phyloP scores from a whole-genome alignment of 2,329 filamentous ascomycete species.

The Blastomyces gilchristii region DNA sequence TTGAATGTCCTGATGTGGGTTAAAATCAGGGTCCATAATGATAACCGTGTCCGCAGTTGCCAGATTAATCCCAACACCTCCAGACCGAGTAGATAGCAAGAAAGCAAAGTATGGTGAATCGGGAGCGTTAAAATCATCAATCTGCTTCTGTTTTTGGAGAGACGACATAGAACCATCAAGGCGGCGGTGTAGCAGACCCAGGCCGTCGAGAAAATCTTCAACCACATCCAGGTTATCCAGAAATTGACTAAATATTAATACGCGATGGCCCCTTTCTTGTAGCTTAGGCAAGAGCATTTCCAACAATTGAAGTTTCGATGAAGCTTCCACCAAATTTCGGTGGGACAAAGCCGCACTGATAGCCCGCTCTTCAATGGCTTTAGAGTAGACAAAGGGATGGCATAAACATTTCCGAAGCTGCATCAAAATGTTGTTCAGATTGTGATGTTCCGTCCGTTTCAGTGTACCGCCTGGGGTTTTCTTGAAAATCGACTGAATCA shows the following conservation, averaged over 20 bases:
- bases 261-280: constrained; percentile 72
- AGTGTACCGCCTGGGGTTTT: constrained; percentile 49
- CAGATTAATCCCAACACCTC: constrained; percentile 94
- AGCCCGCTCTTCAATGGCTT: constrained; percentile 74
- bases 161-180: constrained; percentile 77
- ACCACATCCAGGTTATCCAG: constrained; percentile 75
- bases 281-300: constrained; percentile 81
- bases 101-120: constrained; percentile 80
- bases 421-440: constrained; percentile 87
- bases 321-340: constrained; percentile 80
- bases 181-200: constrained; percentile 63
- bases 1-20: constrained; percentile 95
- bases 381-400: constrained; percentile 90
- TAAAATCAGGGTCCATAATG: constrained; percentile 93
- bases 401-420: constrained; percentile 90
- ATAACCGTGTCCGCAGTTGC: constrained; percentile 97
- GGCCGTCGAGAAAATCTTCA: constrained; percentile 76
- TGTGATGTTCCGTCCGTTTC: constrained; percentile 62
- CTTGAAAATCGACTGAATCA: constrained; percentile 75
- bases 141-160: constrained; percentile 83
- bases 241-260: constrained; percentile 94
- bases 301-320: constrained; percentile 75
- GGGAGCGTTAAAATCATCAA: constrained; percentile 85
- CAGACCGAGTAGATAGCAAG: constrained; percentile 82
- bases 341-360: constrained; percentile 53